Base-by-base conservation (phyloP, 176 grass and related monocot genomes). In the Themeda triandra region DNA sequence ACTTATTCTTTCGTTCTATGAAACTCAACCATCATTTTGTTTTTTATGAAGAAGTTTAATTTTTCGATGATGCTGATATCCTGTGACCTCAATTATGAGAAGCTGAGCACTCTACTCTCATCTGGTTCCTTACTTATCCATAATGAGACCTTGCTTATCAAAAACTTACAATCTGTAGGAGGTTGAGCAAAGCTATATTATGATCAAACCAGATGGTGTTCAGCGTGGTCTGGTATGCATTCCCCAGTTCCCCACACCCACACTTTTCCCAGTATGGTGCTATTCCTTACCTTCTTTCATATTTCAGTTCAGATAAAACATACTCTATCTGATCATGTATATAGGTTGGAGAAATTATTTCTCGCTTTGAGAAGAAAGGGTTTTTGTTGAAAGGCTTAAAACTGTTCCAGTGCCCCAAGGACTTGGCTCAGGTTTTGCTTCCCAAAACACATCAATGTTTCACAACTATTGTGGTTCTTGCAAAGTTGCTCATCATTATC, bases 301-400 rank as follows among this genome's bases (percentile, higher is more conserved):
- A 18, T 80, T 89, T 86, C 29, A 45, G 0, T 8, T 89, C 21
- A 63, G 53, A 62, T 86, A 36, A 66, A 79, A 42, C n/a, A 69
- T 21, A 69, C 12, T 60, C 6, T 56, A 42, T 80, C 4, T 70
- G 1, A 0, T n/a, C n/a, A n/a, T 83, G 32, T n/a, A 40, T 74
- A 73, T 85, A 99, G 96, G 89, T 99, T 91, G 96, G 96, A 24
- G 96, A 96, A 46, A 98, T 98, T 65, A 94, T 98, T 92, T 92
- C 96, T 49, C 93, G 96, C 56, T 91, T 96, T 29, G 93, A 98
- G 86, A 98, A 96, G 85, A 98, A 98, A 80, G 96, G 96, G 19
- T 96, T 98, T 90, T 78, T 95, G 83, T 89, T 98, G 63, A 96
- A 96, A 88, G 96, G 96, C 19, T 85, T 99, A 41, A 99, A 99